phyloP scores from a whole-genome alignment of 257 asterid species.

The Vinca minor region DNA sequence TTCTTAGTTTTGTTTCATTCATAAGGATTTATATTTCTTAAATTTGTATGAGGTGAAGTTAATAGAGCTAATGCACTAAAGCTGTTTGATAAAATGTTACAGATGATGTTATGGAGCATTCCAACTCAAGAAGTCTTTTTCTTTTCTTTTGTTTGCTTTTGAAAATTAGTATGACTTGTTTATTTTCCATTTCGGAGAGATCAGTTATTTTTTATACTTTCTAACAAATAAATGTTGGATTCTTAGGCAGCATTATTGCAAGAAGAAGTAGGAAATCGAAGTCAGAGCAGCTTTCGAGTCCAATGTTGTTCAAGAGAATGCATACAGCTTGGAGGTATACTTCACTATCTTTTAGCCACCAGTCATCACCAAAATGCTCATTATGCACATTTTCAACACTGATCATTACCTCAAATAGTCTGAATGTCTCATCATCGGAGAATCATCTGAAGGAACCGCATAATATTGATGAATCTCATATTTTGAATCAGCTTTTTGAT shows the following conservation, averaged over 20 bases:
- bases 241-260: background rate
- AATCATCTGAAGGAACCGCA: background rate
- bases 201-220: background rate
- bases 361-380: background rate
- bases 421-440: background rate
- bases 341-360: background rate
- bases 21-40: background rate
- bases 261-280: background rate
- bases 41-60: too few relatives aligned
- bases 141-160: background rate
- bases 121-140: too few relatives aligned
- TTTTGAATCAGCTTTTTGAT: conserved; percentile 26
- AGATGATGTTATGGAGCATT: too few relatives aligned
- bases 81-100: conserved; percentile 3
- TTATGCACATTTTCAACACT: conserved; percentile 26
- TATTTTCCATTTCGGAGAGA: background rate
- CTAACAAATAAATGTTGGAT: background rate
- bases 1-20: background rate
- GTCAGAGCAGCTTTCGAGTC: background rate
- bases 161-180: background rate
- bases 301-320: conserved; percentile 12
- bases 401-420: background rate
- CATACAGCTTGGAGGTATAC: conserved; percentile 1
- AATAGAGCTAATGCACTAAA: background rate
- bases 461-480: conserved; percentile 37